A percentile compares a stretch with the other conserved stretches of the same genome.
Evolutionary conservation across 192 early-diverging fungal species (phyloP).

Genomic region (Geranomyces variabilis): DNA sequence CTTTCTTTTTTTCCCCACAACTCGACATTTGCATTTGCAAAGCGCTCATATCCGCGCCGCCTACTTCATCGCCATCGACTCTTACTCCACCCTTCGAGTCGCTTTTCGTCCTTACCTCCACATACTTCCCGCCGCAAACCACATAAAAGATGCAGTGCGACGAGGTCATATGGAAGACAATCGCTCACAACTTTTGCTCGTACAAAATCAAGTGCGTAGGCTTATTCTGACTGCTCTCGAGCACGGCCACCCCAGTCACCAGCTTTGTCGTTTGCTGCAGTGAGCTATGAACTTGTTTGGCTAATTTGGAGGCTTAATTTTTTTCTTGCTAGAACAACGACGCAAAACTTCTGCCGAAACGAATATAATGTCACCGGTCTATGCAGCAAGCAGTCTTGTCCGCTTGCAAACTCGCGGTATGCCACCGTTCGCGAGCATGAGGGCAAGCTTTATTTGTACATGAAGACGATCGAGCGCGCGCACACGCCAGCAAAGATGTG

Average conservation of each 20-base stretch:
- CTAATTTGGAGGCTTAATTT: no score
- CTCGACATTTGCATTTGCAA: no score
- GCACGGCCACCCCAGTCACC: not conserved
- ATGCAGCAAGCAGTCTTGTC: constrained; percentile 92
- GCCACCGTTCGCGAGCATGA: constrained; percentile 89
- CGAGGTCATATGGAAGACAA: constrained; percentile 88
- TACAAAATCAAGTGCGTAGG: constrained; percentile 91
- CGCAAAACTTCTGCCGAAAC: constrained; percentile 92
- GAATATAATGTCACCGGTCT: constrained; percentile 96
- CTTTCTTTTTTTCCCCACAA: no score
- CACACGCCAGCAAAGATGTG: constrained; percentile 93
- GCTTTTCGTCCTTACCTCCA: no score
- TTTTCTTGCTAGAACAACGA: constrained; percentile 59
- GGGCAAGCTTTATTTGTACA: constrained; percentile 84
- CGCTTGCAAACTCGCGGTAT: constrained; percentile 92
- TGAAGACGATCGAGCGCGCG: constrained; percentile 94
- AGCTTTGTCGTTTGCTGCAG: no score
- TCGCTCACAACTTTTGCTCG: constrained; percentile 96
- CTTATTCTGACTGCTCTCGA: not conserved
- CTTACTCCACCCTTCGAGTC: no score
- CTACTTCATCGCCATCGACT: no score
- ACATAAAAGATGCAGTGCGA: constrained; percentile 33
- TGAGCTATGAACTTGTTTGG: no score
- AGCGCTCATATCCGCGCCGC: no score
- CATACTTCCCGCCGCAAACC: no score